Percentiles rank a stretch among this genome's conserved stretches.
Conservation (phyloP, 2,329 filamentous ascomycete genomes). For the Stagonosporopsis chrysanthemi region DNA sequence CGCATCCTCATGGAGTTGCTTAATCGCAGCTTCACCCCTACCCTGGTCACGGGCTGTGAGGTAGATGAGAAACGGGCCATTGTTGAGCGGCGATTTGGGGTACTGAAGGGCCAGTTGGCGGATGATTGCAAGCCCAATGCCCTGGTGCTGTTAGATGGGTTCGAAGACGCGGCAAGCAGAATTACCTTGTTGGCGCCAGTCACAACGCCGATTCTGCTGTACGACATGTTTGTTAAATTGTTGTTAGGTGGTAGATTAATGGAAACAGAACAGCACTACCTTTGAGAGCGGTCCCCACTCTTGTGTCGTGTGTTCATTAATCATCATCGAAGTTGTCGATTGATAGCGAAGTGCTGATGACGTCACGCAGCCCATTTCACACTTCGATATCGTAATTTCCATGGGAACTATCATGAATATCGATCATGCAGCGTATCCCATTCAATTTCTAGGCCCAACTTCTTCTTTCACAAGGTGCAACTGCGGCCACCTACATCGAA, state of each 20-base stretch:
- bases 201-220: slow-evolving; percentile 57
- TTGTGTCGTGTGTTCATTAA: slow-evolving; percentile 17
- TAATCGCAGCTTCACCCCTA: slow-evolving; percentile 58
- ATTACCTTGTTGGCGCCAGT: slow-evolving; percentile 62
- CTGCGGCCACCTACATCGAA: background rate
- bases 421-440: background rate
- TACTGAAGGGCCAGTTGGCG: slow-evolving; percentile 63
- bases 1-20: slow-evolving; percentile 53
- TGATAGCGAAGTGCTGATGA: slow-evolving; percentile 2
- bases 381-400: background rate
- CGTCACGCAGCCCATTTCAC: slow-evolving; percentile 5
- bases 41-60: slow-evolving; percentile 60
- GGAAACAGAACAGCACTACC: background rate
- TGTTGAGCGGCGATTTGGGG: slow-evolving; percentile 57
- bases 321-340: slow-evolving; percentile 13
- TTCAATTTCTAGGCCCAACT: background rate
- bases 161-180: background rate
- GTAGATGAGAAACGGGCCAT: slow-evolving; percentile 60
- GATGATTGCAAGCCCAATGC: slow-evolving; percentile 60
- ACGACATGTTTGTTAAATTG: slow-evolving; percentile 30
- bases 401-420: no score
- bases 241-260: background rate
- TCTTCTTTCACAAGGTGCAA: background rate
- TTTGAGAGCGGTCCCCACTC: background rate
- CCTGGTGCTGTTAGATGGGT: slow-evolving; percentile 30